Evolutionary conservation across 352 stramenopile genomes (phyloP).

Genomic region (Globisporangium echinulatum): DNA sequence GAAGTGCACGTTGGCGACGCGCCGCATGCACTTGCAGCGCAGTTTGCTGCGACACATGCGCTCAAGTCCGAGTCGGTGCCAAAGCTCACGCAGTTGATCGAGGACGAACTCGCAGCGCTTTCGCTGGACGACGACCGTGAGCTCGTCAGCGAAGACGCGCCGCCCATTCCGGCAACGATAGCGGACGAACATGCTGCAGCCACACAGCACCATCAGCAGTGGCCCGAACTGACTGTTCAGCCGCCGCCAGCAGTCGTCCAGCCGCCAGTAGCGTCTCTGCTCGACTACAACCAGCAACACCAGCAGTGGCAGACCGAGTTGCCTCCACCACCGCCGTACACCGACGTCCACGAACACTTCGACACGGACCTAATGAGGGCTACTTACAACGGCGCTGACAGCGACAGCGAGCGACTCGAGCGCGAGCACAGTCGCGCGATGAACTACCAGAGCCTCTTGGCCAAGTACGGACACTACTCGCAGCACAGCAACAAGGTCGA

Average conservation of each 20-base stretch:
- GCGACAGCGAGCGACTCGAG: slow-evolving; percentile 13
- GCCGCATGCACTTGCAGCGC: slow-evolving; percentile 31
- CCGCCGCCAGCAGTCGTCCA: background rate
- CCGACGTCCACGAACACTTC: background rate
- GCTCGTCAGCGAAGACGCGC: background rate
- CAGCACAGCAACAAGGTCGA: slow-evolving; percentile 61
- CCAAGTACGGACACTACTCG: slow-evolving; percentile 70
- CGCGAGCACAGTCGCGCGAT: slow-evolving; percentile 51
- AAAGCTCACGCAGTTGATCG: slow-evolving; percentile 49
- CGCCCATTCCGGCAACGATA: background rate
- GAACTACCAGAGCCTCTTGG: slow-evolving; percentile 68
- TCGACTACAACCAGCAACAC: background rate
- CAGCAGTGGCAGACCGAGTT: background rate
- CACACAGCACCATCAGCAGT: slow-evolving; percentile 6
- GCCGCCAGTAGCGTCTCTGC: too few species aligned
- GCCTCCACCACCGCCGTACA: background rate
- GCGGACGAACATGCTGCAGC: background rate
- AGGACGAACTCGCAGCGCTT: slow-evolving; percentile 45
- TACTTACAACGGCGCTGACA: background rate
- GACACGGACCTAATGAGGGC: background rate
- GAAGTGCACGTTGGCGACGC: slow-evolving; percentile 51
- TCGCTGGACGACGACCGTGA: slow-evolving; percentile 4
- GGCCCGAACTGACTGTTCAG: background rate
- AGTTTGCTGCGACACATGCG: slow-evolving; percentile 45
- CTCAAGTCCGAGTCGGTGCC: slow-evolving; percentile 44